phyloP scores from a whole-genome alignment of 2,329 filamentous ascomycete genomes.

The Alternaria tenuissima region DNA sequence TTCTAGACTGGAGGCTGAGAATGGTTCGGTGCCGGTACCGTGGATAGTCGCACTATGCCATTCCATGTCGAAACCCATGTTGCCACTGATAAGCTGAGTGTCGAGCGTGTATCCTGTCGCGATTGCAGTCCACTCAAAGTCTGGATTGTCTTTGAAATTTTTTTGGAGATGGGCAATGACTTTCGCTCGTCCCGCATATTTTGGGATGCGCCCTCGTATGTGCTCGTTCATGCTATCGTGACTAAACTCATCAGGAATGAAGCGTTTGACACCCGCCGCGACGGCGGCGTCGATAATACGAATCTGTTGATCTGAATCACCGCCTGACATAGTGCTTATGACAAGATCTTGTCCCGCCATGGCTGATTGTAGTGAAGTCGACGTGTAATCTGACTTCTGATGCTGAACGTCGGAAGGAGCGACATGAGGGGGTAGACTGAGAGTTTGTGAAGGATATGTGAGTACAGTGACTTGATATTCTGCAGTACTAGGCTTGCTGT shows the following conservation, averaged over 20 bases:
- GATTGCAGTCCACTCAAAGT: conserved; percentile 47
- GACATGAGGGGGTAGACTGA: conserved; percentile 26
- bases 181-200: conserved; percentile 37
- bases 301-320: conserved; percentile 35
- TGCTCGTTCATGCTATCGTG: conserved; percentile 43
- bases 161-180: conserved; percentile 42
- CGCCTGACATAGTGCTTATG: conserved; percentile 44
- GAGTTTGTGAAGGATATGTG: conserved; percentile 36
- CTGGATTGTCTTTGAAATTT: not conserved
- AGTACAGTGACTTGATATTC: conserved; percentile 32
- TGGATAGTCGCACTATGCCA: conserved; percentile 53
- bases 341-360: conserved; percentile 51
- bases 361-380: conserved; percentile 37
- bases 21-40: conserved; percentile 45
- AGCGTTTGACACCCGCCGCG: conserved; percentile 50
- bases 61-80: conserved; percentile 50
- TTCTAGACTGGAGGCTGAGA: conserved; percentile 47
- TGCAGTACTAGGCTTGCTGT: not conserved
- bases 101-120: conserved; percentile 49
- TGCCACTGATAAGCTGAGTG: conserved; percentile 41
- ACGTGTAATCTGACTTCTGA: conserved; percentile 42
- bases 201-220: conserved; percentile 42
- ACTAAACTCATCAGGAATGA: conserved; percentile 56
- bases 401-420: conserved; percentile 23
- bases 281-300: conserved; percentile 52